A percentile compares a stretch with the other conserved stretches of the same genome.
Conservation (phyloP, 2,329 filamentous ascomycete genomes). For the Clarireedia hainanense region DNA sequence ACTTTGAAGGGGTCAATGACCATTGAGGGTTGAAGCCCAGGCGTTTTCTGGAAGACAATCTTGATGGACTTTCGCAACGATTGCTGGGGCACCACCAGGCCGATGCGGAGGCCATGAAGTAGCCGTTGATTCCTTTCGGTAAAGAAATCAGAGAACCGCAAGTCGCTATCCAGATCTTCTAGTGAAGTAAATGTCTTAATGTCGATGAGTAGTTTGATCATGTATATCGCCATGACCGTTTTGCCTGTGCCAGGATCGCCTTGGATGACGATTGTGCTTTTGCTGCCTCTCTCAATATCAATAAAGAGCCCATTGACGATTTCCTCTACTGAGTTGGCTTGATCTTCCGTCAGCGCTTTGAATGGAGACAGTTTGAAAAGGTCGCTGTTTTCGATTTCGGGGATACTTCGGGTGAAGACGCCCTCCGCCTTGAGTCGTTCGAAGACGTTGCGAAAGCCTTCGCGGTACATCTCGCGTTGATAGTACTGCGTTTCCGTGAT, state of each 20-base stretch:
- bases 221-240: conserved; percentile 13
- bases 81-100: conserved; percentile 11
- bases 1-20: conserved; percentile 11
- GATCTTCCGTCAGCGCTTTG: conserved; percentile 13
- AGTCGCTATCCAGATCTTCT: conserved; percentile 12
- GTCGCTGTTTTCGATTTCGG: too few relatives aligned
- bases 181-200: conserved; percentile 12
- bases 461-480: conserved; percentile 11
- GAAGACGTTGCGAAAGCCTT: conserved; percentile 11
- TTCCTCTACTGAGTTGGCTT: conserved; percentile 11
- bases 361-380: too few relatives aligned
- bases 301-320: conserved; percentile 10
- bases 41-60: conserved; percentile 11
- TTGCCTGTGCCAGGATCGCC: conserved; percentile 13
- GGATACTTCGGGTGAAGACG: conserved; percentile 2
- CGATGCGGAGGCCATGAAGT: conserved; percentile 10
- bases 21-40: conserved; percentile 12
- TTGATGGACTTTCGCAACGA: conserved; percentile 13
- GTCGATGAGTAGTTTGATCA: conserved; percentile 13
- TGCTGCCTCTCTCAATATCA: conserved; percentile 9
- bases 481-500: conserved; percentile 12
- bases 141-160: neutral
- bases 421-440: conserved; percentile 12
- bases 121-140: conserved; percentile 7
- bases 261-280: conserved; percentile 10